Base-by-base conservation (phyloP, 1,284 basidiomycete genomes). In the Papiliotrema flavescens region DNA sequence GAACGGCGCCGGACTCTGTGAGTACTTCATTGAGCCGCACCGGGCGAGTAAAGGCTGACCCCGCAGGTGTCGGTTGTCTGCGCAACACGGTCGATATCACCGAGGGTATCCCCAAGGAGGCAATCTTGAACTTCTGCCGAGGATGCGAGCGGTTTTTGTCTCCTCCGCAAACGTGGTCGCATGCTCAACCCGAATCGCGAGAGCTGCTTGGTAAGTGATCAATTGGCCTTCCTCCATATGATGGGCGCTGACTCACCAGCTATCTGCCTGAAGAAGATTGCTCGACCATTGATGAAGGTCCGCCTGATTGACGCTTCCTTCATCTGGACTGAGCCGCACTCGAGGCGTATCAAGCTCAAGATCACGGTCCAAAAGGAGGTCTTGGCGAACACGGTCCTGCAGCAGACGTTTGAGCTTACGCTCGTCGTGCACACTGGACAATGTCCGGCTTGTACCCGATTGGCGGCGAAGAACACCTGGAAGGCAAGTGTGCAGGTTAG, bases 401-500 rank as follows among this genome's bases (percentile, higher is more conserved):
- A 98, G 75, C 96, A 98, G 82, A 86, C 93, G 1, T 98, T 98
- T 66, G 94, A 98, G 77, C 85, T 98, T 63, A 93, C 96, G 73
- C 94, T 93, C 67, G 83, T 98, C 51, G 91, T 98, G 2, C 91
- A 96, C 70, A 87, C 97, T 62, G 90, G 90, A 0, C 95, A 98
- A 80, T 98, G 95, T 75, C 87, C 91, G 0, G 89, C 94, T 66
- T 98, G 96, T 73, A 83, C 94, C 0, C 85, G 86, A 62, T 82
- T 98, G 4, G 96, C 95, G 0, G 95, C 96, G 3, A 98, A 98
- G 79, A 98, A 98, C 74, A 98, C 93, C 0, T 98, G 95, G 96
- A 91, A 90, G 69, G 93, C 95, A 0, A 82, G 92, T 51, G 93
- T 98, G 2, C 96, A 98, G 80, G 92, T 98, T 34, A 86, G 96